Evolutionary conservation across 2,329 filamentous ascomycete species (phyloP).

Genomic region (Xylaria sp.): DNA sequence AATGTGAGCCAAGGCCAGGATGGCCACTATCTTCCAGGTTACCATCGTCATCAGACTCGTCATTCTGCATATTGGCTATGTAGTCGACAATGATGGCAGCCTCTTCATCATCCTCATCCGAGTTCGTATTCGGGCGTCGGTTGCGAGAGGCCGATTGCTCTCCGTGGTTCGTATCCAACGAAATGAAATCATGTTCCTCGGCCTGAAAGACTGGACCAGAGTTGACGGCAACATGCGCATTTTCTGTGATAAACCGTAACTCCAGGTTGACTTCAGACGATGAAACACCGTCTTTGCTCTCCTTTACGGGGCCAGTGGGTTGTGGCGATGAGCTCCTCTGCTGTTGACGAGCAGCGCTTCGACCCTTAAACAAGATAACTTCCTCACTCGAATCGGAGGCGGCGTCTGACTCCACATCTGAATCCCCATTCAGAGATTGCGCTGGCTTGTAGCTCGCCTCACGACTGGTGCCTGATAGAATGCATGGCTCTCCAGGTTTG

Average conservation of each 20-base stretch:
- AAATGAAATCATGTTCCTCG: conserved; percentile 40
- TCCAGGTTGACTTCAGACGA: conserved; percentile 50
- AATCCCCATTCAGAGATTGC: background rate
- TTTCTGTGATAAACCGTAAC: conserved; percentile 47
- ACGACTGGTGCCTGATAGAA: background rate
- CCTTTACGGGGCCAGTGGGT: conserved; percentile 8
- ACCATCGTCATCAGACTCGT: conserved; percentile 42
- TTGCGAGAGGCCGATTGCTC: conserved; percentile 34
- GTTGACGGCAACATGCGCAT: conserved; percentile 12
- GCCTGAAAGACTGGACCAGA: background rate
- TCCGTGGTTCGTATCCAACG: conserved; percentile 38
- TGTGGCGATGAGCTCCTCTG: conserved; percentile 10
- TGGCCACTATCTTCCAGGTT: conserved; percentile 41
- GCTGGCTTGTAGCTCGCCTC: background rate
- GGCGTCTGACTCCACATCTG: conserved; percentile 37
- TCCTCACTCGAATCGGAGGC: conserved; percentile 76
- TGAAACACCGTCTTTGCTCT: conserved; percentile 28
- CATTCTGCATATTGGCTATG: conserved; percentile 71
- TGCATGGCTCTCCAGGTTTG: background rate
- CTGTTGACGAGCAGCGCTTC: conserved; percentile 51
- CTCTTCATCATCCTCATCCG: conserved; percentile 54
- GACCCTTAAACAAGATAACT: conserved; percentile 74
- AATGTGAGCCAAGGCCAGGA: conserved; percentile 41
- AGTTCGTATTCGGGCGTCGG: conserved; percentile 9
- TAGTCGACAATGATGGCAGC: conserved; percentile 75